A percentile compares a stretch with the other conserved stretches of the same genome.
phyloP scores from a whole-genome alignment of 345 rosid species.

The Melaleuca quinquenervia region DNA sequence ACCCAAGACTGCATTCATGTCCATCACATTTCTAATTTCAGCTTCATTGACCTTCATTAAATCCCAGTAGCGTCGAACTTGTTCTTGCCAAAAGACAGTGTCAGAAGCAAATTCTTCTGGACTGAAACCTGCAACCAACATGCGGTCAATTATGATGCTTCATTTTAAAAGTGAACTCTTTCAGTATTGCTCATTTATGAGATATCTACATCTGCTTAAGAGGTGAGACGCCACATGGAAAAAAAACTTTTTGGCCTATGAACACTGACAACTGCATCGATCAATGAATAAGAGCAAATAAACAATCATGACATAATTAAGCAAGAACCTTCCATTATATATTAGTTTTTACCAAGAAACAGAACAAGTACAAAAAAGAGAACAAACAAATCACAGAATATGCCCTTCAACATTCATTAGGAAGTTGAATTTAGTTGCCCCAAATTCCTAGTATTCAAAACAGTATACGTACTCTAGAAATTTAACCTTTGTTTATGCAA shows the following conservation, averaged over 20 bases:
- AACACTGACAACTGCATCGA: not conserved
- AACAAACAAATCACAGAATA: not conserved
- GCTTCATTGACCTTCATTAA: slow-evolving; percentile 42
- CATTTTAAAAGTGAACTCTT: not conserved
- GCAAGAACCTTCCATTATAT: not conserved
- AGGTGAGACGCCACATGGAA: not conserved
- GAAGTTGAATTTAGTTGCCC: not conserved
- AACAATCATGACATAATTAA: not conserved
- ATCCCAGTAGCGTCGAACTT: slow-evolving; percentile 56
- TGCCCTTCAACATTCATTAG: not conserved
- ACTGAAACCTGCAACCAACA: slow-evolving; percentile 39
- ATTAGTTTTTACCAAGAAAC: not conserved
- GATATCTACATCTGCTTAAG: not conserved
- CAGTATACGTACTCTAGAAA: not conserved
- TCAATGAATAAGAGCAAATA: not conserved
- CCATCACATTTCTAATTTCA: slow-evolving; percentile 73
- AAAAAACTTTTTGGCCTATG: not conserved
- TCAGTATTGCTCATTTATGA: not conserved
- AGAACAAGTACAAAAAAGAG: not conserved
- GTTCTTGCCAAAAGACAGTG: slow-evolving; percentile 63
- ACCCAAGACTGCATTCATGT: slow-evolving; percentile 77
- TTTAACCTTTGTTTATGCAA: not conserved
- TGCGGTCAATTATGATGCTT: not conserved
- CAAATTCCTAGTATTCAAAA: not conserved
- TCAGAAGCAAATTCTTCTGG: slow-evolving; percentile 51